phyloP scores from a whole-genome alignment of 768 basidiomycete species.

The Russula sp. region DNA sequence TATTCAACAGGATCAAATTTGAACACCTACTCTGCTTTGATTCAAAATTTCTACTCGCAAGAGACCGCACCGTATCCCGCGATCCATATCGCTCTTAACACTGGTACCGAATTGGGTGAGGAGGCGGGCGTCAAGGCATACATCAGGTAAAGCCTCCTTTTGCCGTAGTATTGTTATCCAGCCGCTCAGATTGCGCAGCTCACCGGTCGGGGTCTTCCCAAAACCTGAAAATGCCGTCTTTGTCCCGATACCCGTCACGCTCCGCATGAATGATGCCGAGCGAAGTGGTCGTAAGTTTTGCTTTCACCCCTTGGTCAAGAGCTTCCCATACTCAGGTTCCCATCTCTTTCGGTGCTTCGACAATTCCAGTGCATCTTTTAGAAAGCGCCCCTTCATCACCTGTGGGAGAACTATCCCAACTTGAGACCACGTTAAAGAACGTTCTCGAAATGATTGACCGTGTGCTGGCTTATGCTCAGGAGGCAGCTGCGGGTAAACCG shows the following conservation, averaged over 20 bases:
- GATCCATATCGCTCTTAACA: conserved; percentile 86
- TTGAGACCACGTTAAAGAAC: conserved; percentile 63
- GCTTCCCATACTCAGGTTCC: neutral
- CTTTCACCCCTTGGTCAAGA: neutral
- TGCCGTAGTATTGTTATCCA: neutral
- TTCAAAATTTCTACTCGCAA: conserved; percentile 96
- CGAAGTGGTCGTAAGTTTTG: conserved; percentile 68
- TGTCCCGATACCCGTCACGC: conserved; percentile 80
- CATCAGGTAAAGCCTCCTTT: conserved; percentile 51
- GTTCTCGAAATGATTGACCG: conserved; percentile 78
- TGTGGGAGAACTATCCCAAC: conserved; percentile 59
- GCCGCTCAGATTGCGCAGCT: conserved; percentile 36
- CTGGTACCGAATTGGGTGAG: conserved; percentile 56
- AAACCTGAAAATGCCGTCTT: conserved; percentile 96
- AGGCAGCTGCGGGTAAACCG: conserved; percentile 66
- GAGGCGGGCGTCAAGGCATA: conserved; percentile 79
- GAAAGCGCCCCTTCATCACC: conserved; percentile 38
- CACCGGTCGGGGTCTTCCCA: conserved; percentile 80
- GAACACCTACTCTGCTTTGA: conserved; percentile 92
- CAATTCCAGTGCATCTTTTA: conserved; percentile 64
- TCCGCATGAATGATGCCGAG: conserved; percentile 78
- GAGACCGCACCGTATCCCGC: conserved; percentile 86
- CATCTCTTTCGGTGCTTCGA: no score
- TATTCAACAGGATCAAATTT: conserved; percentile 88
- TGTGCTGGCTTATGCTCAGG: conserved; percentile 77